Base-by-base conservation (phyloP, 2,329 filamentous ascomycete species). In the Simplicillium sp. region DNA sequence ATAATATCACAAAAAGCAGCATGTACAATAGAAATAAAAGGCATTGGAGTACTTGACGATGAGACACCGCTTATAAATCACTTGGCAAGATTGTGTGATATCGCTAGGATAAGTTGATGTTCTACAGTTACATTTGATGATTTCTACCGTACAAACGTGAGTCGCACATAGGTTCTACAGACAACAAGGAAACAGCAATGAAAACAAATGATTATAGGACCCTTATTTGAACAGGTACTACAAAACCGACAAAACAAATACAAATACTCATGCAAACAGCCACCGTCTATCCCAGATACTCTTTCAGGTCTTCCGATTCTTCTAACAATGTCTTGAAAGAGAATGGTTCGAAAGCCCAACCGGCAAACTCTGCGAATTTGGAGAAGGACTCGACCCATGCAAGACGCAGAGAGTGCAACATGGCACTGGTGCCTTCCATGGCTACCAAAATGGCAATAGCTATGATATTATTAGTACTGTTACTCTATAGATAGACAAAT, bases 341-440 rank as follows among this genome's bases (percentile, higher is more conserved):
- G 60, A 96, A 95, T 4, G 89, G 89, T 56, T 82, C 73, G 63
- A 96, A 96, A 2, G 87, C 73, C 62, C 88, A 79, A 40, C 89
- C 89, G 44, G 86, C 84, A 55, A 92, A 92, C 59, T 94, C 82
- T 63, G 94, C 94, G 70, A 94, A 90, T 70, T 95, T 95, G 67
- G 87, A 94, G 80, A 96, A 96, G 14, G 89, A 90, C 65, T 96
- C 90, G 47, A 96, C 89, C 89, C 89, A 96, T 53, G 94, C 89
- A 56, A 96, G 69, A 71, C 89, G 78, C 52, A 96, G 75, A 45
- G 82, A 87, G 68, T 95, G 88, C 67, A 94, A 73, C 89, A 96
- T 96, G 54, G 89, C 89, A 64, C 84, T 90, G 28, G 90, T 95
- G 49, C 89, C 89, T 62, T 96, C 89, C 89, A 96, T 96, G 53